These are phyloP conservation scores for Guadua angustifolia DNA, from an alignment of 176 grass and related monocot genomes.

Conservation along the genomic window DNA sequence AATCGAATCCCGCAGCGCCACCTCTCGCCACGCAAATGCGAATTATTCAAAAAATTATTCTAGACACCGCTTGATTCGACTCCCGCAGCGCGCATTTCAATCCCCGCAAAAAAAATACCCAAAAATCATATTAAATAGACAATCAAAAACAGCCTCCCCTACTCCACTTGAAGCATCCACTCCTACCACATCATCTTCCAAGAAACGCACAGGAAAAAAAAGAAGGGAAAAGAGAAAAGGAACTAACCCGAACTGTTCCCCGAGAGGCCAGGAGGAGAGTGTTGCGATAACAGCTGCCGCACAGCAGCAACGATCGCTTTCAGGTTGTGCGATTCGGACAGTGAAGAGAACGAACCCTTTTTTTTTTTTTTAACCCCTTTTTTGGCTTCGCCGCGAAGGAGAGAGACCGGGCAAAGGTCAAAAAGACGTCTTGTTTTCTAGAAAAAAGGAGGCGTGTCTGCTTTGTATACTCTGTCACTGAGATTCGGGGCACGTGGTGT, in stretches of 20 bases:
- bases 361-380: not conserved
- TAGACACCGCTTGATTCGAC: not conserved
- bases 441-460: not conserved
- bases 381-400: slow-evolving; percentile 45
- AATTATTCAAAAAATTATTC: slow-evolving; percentile 6
- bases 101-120: not conserved
- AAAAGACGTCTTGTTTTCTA: slow-evolving; percentile 19
- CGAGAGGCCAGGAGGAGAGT: not conserved
- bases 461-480: not conserved
- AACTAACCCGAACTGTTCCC: slow-evolving; percentile 14
- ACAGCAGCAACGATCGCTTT: slow-evolving; percentile 25
- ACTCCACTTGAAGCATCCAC: not conserved
- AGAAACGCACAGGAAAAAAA: not conserved
- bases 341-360: not conserved
- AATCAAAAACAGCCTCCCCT: not conserved
- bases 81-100: not conserved
- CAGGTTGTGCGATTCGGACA: slow-evolving; percentile 30
- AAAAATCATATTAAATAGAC: not conserved
- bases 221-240: not conserved
- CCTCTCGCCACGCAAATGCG: slow-evolving; percentile 23
- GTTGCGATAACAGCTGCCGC: not conserved
- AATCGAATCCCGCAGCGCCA: not conserved
- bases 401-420: not conserved
- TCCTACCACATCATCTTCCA: not conserved
- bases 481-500: not conserved